Base-by-base conservation (phyloP, 768 basidiomycete genomes). In the Boletus pseudopeckii region DNA sequence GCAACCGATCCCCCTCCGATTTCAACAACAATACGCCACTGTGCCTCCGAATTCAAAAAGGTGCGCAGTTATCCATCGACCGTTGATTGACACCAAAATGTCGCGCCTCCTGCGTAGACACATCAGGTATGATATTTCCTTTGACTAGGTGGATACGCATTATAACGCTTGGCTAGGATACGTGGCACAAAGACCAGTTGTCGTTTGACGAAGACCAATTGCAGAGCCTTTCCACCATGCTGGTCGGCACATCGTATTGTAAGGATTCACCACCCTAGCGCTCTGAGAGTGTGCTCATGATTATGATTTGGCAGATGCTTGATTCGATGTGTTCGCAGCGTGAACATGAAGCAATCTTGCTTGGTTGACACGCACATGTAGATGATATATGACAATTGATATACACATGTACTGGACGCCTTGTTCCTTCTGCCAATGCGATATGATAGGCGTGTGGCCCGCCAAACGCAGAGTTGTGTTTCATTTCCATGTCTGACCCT, bases 171-270 rank as follows among this genome's bases (percentile, higher is more conserved):
- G 54, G 47, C 41, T 67, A 92, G 85, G 92, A 95, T 66, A 92
- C 90, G 34, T 93, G 91, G 91, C 89, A 90, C 64, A 90, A 88
- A 64, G 92, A 96, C 71, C 90, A 93, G 64, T 77, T 82, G 47
- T 77, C 80, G 48, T 95, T 96, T 68, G 84, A 91, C 63, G 92
- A 96, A 71, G 92, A 95, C 64, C 92, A 94, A 64, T 70, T 94
- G 45, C 87, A 90, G 67, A 88, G 83, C 60, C 79, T 96, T 60
- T 90, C 90, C 24, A 85, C 86, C 37, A 92, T 94, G 83, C 77
- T 95, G 36, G 89, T 91, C 28, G 92, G 92, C 41, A 95, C 90
- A 45, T 93, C 89, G 15, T 92, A 92, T 66, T 91, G 88, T 89
- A 65, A 75, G 85, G 74, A 48, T 41, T 50, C 46, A 48, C 8